Conservation (phyloP, 2,329 filamentous ascomycete species). For the Aspergillus pseudoglaucus region DNA sequence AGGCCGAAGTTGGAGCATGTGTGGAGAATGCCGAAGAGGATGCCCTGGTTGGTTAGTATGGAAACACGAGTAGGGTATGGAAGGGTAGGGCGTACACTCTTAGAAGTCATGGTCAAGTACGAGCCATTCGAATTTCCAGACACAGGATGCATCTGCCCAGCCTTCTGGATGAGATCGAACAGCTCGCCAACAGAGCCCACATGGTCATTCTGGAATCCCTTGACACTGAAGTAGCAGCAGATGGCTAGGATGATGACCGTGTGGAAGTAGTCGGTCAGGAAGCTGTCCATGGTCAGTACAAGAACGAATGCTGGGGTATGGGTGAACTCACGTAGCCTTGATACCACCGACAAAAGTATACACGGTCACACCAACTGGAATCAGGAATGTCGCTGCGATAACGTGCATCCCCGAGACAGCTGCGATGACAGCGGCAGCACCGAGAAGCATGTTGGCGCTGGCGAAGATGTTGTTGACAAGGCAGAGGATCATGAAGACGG, state of each 20-base stretch:
- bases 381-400: slow-evolving; percentile 45
- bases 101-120: slow-evolving; percentile 52
- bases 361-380: slow-evolving; percentile 34
- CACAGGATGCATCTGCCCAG: slow-evolving; percentile 41
- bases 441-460: slow-evolving; percentile 49
- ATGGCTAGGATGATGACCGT: slow-evolving; percentile 51
- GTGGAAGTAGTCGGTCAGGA: slow-evolving; percentile 49
- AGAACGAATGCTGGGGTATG: too few relatives aligned
- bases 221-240: slow-evolving; percentile 44
- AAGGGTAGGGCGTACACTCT: slow-evolving; percentile 12
- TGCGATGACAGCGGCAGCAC: slow-evolving; percentile 38
- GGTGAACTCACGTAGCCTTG: slow-evolving; percentile 33
- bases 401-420: slow-evolving; percentile 46
- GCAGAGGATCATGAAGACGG: slow-evolving; percentile 48
- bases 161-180: slow-evolving; percentile 46
- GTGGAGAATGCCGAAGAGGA: slow-evolving; percentile 47
- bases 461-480: slow-evolving; percentile 51
- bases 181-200: slow-evolving; percentile 45
- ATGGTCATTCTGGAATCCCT: slow-evolving; percentile 40
- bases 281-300: too few relatives aligned
- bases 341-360: slow-evolving; percentile 38
- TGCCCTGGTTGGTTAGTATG: slow-evolving; percentile 29
- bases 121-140: slow-evolving; percentile 49
- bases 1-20: slow-evolving; percentile 47
- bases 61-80: too few relatives aligned